phyloP scores from a whole-genome alignment of 2,329 filamentous ascomycete genomes.

The Apiospora rasikravindrae region DNA sequence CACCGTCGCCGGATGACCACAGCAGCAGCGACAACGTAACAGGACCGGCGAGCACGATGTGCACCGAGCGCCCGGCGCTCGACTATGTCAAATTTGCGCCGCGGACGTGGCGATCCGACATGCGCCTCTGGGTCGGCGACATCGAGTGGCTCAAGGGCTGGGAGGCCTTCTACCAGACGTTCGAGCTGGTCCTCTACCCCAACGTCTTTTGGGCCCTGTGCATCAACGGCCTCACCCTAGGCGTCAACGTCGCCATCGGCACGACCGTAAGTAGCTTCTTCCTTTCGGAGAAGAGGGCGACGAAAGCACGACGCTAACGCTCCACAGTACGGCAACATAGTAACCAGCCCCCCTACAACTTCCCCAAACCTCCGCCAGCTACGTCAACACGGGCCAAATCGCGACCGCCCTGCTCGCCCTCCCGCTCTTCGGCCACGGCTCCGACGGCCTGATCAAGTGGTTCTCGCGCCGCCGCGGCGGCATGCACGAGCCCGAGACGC shows the following conservation, averaged over 20 bases:
- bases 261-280: slow-evolving; percentile 34
- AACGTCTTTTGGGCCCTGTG: slow-evolving; percentile 48
- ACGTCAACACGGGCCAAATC: slow-evolving; percentile 47
- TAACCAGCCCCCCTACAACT: slow-evolving; percentile 44
- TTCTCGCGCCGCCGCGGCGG: slow-evolving; percentile 43
- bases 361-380: slow-evolving; percentile 40
- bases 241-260: slow-evolving; percentile 48
- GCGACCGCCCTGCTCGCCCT: slow-evolving; percentile 44
- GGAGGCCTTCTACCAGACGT: slow-evolving; percentile 36
- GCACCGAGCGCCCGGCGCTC: slow-evolving; percentile 33
- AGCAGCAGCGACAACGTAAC: neutral
- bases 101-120: slow-evolving; percentile 41
- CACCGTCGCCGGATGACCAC: slow-evolving; percentile 8
- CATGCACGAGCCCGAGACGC: slow-evolving; percentile 47
- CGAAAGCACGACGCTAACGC: neutral
- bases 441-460: slow-evolving; percentile 43
- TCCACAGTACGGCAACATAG: slow-evolving; percentile 39
- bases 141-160: slow-evolving; percentile 43
- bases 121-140: slow-evolving; percentile 46
- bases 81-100: slow-evolving; percentile 43
- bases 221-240: slow-evolving; percentile 45
- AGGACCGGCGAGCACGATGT: slow-evolving; percentile 15
- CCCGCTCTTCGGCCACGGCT: slow-evolving; percentile 45
- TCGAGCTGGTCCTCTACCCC: slow-evolving; percentile 44
- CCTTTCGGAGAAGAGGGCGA: neutral